Evolutionary conservation across 129 eudicot genomes (phyloP).

Genomic region (Helianthus annuus): HanXRQr2.0-SUNRISE NC_035437.2:1440974-1441473

Average conservation of each 20-base stretch:
- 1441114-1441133: constrained; percentile 59
- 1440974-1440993: constrained; percentile 57
- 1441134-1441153: constrained; percentile 52
- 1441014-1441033: constrained; percentile 58
- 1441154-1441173: constrained; percentile 62
- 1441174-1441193: constrained; percentile 54
- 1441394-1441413: constrained; percentile 40
- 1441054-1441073: constrained; percentile 57
- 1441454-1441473: constrained; percentile 39
- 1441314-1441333: constrained; percentile 48
- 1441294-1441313: constrained; percentile 53
- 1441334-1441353: constrained; percentile 60
- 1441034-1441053: constrained; percentile 58
- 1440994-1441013: constrained; percentile 45
- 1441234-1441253: constrained; percentile 59
- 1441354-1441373: constrained; percentile 63
- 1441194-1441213: constrained; percentile 49
- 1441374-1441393: constrained; percentile 14
- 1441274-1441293: constrained; percentile 38
- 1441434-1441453: constrained; percentile 48
- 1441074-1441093: constrained; percentile 60
- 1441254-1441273: constrained; percentile 75
- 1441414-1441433: constrained; percentile 53
- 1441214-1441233: constrained; percentile 36
- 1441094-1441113: constrained; percentile 48